These are phyloP conservation scores for Knoxdaviesia proteae DNA, from an alignment of 2,329 filamentous ascomycete genomes.

Conservation along the genomic window DNA sequence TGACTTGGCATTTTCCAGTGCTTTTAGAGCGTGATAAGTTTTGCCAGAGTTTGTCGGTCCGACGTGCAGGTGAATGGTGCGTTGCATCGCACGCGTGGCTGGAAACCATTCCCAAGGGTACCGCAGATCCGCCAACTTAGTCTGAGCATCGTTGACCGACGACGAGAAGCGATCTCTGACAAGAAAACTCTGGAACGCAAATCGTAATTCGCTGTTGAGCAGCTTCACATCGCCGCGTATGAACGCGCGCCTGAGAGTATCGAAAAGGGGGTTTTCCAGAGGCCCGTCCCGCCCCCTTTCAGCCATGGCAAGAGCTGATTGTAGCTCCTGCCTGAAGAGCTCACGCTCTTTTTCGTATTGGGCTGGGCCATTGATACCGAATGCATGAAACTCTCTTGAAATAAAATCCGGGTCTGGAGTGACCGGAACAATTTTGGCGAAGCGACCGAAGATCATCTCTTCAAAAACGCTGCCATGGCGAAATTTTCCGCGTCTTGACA, in stretches of 20 bases:
- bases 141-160: slow-evolving; percentile 35
- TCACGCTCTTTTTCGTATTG: slow-evolving; percentile 19
- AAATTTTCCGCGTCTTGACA: no score
- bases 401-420: slow-evolving; percentile 4
- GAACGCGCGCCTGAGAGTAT: slow-evolving; percentile 38
- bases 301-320: slow-evolving; percentile 24
- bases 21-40: slow-evolving; percentile 81
- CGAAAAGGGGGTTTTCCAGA: slow-evolving; percentile 30
- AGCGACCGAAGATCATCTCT: slow-evolving; percentile 4
- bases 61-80: slow-evolving; percentile 79
- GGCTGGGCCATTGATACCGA: slow-evolving; percentile 14
- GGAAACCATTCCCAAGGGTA: slow-evolving; percentile 88
- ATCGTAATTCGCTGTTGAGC: slow-evolving; percentile 38
- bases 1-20: slow-evolving; percentile 50
- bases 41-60: slow-evolving; percentile 97
- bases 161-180: slow-evolving; percentile 34
- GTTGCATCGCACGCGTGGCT: slow-evolving; percentile 55
- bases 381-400: slow-evolving; percentile 5
- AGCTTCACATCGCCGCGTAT: slow-evolving; percentile 27
- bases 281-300: slow-evolving; percentile 13
- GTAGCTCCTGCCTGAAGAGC: slow-evolving; percentile 23
- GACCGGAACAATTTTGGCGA: slow-evolving; percentile 3
- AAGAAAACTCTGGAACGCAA: slow-evolving; percentile 46
- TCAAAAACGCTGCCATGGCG: slow-evolving; percentile 1
- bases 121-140: slow-evolving; percentile 57